phyloP scores from a whole-genome alignment of 2,329 filamentous ascomycete genomes.

The Leptographium wingfieldii region DNA sequence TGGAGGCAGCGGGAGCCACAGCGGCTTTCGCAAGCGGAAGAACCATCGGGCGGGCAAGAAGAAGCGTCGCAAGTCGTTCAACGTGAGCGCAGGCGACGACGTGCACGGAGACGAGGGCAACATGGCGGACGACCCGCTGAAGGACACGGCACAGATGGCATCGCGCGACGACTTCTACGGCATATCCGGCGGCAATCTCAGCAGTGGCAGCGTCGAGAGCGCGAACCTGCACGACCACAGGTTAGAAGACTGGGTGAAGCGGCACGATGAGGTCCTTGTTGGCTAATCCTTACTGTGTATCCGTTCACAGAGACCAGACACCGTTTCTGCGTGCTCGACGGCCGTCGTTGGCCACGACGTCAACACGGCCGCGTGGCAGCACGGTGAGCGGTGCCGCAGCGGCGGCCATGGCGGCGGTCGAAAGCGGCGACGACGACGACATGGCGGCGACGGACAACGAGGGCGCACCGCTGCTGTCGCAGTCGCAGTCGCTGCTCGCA shows the following conservation, averaged over 20 bases:
- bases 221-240: constrained; percentile 79
- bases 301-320: constrained; percentile 31
- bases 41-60: constrained; percentile 69
- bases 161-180: constrained; percentile 33
- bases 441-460: constrained; percentile 31
- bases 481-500: constrained; percentile 22
- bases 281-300: too few species aligned
- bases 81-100: not conserved
- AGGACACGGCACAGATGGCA: constrained; percentile 14
- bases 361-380: not conserved
- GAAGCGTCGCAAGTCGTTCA: constrained; percentile 69
- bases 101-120: constrained; percentile 17
- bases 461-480: constrained; percentile 36
- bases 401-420: not conserved
- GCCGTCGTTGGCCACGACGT: constrained; percentile 28
- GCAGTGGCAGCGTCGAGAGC: constrained; percentile 80
- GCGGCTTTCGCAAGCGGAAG: constrained; percentile 44
- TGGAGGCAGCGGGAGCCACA: not conserved
- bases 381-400: not conserved
- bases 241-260: constrained; percentile 25
- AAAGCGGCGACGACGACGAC: constrained; percentile 30
- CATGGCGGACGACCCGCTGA: constrained; percentile 31
- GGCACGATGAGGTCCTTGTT: too few species aligned
- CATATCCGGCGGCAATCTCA: constrained; percentile 46
- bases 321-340: constrained; percentile 50